These are phyloP conservation scores for Hyphodiscus hymeniophilus DNA, from an alignment of 495 filamentous ascomycete species.

Conservation along the genomic window DNA sequence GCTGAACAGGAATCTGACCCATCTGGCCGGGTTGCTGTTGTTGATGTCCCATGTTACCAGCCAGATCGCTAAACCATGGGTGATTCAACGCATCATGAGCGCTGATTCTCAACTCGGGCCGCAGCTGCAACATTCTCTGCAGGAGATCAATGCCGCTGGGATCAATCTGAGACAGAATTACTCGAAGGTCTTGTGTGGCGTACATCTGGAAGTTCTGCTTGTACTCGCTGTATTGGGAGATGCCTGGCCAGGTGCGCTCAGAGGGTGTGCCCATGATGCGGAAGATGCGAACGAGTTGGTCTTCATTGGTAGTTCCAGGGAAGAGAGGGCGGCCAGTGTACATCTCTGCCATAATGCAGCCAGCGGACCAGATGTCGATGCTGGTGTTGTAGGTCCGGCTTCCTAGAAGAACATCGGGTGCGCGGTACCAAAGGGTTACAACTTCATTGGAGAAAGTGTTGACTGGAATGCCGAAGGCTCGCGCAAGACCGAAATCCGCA, in stretches of 20 bases:
- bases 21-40: conserved; percentile 3
- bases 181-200: conserved; percentile 80
- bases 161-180: conserved; percentile 87
- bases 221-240: conserved; percentile 87
- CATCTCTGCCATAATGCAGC: conserved; percentile 99
- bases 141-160: conserved; percentile 76
- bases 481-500: conserved; percentile 88
- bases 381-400: conserved; percentile 91
- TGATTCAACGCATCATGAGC: conserved; percentile 79
- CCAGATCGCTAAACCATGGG: conserved; percentile 62
- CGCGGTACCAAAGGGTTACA: conserved; percentile 93
- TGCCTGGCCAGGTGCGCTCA: conserved; percentile 86
- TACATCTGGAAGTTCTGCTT: conserved; percentile 89
- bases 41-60: conserved; percentile 12
- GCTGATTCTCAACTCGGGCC: conserved; percentile 85
- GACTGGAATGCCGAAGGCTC: conserved; percentile 93
- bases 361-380: conserved; percentile 97
- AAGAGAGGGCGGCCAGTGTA: conserved; percentile 90
- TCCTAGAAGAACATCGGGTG: conserved; percentile 86
- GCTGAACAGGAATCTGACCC: conserved; percentile 13
- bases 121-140: conserved; percentile 81
- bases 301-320: conserved; percentile 92
- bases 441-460: conserved; percentile 99
- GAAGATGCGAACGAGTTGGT: conserved; percentile 93
- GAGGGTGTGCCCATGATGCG: conserved; percentile 94